phyloP scores from a whole-genome alignment of 306 rosid species.

The Vigna unguiculata region DNA sequence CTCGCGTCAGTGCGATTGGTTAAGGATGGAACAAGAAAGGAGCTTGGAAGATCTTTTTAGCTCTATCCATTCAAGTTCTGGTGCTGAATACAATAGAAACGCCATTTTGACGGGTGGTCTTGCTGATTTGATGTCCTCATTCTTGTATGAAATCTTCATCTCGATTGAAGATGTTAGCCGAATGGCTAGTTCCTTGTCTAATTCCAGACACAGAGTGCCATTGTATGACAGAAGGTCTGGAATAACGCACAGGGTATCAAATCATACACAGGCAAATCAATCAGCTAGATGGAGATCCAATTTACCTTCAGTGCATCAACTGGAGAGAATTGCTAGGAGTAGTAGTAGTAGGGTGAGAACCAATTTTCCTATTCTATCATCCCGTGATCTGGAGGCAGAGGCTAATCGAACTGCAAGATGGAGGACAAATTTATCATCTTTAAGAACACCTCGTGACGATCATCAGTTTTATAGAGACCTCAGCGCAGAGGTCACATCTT shows the following conservation, averaged over 20 bases:
- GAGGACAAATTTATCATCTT: slow-evolving; percentile 46
- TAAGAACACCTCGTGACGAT: slow-evolving; percentile 38
- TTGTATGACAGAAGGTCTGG: slow-evolving; percentile 52
- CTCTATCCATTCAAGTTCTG: slow-evolving; percentile 56
- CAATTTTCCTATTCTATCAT: slow-evolving; percentile 7
- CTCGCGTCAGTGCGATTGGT: slow-evolving; percentile 63
- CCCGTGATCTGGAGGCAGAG: slow-evolving; percentile 38
- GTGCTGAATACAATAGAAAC: slow-evolving; percentile 41
- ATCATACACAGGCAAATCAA: slow-evolving; percentile 47
- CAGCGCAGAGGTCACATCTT: slow-evolving; percentile 41
- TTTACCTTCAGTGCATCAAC: slow-evolving; percentile 47
- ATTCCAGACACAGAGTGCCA: slow-evolving; percentile 53
- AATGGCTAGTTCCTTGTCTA: slow-evolving; percentile 37
- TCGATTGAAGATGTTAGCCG: slow-evolving; percentile 43
- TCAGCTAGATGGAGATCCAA: slow-evolving; percentile 56
- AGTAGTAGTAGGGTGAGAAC: slow-evolving; percentile 41
- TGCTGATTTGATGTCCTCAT: slow-evolving; percentile 47
- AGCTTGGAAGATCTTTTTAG: slow-evolving; percentile 67
- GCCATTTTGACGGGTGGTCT: slow-evolving; percentile 31
- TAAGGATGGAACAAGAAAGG: slow-evolving; percentile 72
- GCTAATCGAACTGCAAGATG: slow-evolving; percentile 46
- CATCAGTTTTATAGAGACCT: slow-evolving; percentile 38
- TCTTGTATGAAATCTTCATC: slow-evolving; percentile 47
- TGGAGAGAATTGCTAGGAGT: slow-evolving; percentile 40
- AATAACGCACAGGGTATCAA: slow-evolving; percentile 44